These are phyloP conservation scores for Pseudohalonectria lignicola DNA, from an alignment of 2,329 filamentous ascomycete species.

Conservation along the genomic window DNA sequence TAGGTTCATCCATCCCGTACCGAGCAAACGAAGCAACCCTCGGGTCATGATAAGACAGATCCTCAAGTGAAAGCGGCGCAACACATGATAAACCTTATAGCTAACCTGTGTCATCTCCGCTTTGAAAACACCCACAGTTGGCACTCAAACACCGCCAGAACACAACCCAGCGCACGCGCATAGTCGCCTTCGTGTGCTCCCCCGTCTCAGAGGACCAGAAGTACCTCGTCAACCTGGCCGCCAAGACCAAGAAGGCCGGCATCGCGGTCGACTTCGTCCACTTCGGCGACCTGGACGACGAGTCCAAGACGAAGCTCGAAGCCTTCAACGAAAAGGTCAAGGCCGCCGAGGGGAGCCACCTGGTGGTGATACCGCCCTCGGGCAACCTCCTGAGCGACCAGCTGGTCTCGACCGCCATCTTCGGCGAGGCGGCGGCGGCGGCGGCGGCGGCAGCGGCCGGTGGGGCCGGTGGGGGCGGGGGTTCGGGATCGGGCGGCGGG, in stretches of 20 bases:
- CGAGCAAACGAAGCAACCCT: too few relatives aligned
- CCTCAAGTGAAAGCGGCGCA: not conserved
- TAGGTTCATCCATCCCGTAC: conserved; percentile 42
- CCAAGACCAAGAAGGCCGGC: conserved; percentile 98
- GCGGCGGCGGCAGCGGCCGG: conserved; percentile 41
- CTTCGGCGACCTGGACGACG: conserved; percentile 88
- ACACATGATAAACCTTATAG: conserved; percentile 12
- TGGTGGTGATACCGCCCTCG: conserved; percentile 83
- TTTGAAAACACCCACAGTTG: too few relatives aligned
- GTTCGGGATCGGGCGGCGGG: conserved; percentile 44
- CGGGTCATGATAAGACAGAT: too few relatives aligned
- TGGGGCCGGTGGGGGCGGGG: conserved; percentile 42
- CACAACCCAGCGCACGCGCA: conserved; percentile 90
- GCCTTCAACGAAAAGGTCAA: conserved; percentile 92
- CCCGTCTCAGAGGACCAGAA: conserved; percentile 85
- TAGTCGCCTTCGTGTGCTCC: conserved; percentile 95
- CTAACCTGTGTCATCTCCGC: too few relatives aligned
- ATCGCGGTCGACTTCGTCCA: conserved; percentile 90
- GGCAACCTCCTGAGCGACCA: conserved; percentile 88
- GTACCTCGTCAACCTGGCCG: conserved; percentile 76
- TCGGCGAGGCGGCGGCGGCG: conserved; percentile 63
- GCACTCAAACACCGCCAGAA: conserved; percentile 97
- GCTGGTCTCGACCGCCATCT: conserved; percentile 80
- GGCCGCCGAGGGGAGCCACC: conserved; percentile 78
- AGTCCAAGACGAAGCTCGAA: conserved; percentile 80